phyloP scores from a whole-genome alignment of 768 basidiomycete genomes.

The Mycena latifolia region DNA sequence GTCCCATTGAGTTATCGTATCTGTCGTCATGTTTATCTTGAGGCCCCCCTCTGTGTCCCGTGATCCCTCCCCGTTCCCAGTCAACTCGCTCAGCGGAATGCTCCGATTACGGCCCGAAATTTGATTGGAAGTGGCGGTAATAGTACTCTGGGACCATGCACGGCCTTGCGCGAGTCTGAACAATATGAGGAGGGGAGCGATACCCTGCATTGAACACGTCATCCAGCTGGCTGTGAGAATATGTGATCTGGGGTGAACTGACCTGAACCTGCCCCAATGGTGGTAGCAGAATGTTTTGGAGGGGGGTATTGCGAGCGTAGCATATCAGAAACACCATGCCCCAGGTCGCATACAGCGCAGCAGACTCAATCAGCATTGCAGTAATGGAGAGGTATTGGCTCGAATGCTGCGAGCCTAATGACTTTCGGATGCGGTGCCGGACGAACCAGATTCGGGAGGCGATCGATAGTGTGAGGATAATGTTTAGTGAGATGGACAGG shows the following conservation, averaged over 20 bases:
- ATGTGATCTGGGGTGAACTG: too few species aligned
- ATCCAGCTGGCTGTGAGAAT: too few species aligned
- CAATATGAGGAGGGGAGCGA: not conserved
- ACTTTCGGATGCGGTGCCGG: slow-evolving; percentile 11
- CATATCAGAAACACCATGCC: not conserved
- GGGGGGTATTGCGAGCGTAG: not conserved
- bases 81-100: not conserved
- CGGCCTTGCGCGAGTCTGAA: slow-evolving; percentile 2
- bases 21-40: not conserved
- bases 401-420: not conserved
- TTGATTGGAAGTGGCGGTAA: too few species aligned
- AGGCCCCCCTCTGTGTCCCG: not conserved
- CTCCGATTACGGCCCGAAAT: too few species aligned
- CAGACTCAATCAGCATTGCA: not conserved
- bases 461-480: slow-evolving; percentile 49
- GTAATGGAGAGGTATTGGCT: not conserved
- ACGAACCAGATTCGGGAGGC: slow-evolving; percentile 42
- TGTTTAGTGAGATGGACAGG: slow-evolving; percentile 46
- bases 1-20: not conserved
- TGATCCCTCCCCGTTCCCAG: not conserved
- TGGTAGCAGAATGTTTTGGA: not conserved
- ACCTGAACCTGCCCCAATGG: not conserved
- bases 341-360: not conserved
- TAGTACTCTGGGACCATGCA: too few species aligned
- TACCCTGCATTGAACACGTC: too few species aligned